These are phyloP conservation scores for Arctium minus DNA, from an alignment of 129 eudicot species.

Conservation along the genomic window DNA sequence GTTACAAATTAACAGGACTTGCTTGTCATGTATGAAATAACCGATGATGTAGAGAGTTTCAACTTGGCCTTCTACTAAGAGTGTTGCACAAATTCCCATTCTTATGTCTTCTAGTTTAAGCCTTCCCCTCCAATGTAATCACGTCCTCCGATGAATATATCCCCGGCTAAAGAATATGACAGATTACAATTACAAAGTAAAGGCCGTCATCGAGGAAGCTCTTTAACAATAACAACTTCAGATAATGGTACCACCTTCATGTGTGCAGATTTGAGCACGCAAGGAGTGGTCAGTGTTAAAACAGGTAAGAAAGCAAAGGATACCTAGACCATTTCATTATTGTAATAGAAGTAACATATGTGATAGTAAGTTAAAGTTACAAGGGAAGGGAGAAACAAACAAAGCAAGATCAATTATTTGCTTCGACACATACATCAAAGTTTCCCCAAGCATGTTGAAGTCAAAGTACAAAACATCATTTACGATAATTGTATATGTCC, in stretches of 20 bases:
- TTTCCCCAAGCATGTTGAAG: background rate
- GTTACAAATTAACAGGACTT: background rate
- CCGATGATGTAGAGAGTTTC: background rate
- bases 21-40: background rate
- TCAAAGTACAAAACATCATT: background rate
- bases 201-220: background rate
- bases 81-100: background rate
- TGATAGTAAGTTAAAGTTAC: background rate
- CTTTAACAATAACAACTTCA: background rate
- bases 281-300: too few species aligned
- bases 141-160: background rate
- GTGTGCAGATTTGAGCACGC: too few species aligned
- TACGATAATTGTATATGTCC: background rate
- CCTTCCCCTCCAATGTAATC: background rate
- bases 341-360: background rate
- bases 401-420: background rate
- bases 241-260: too few species aligned
- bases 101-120: background rate
- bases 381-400: background rate
- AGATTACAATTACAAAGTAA: background rate
- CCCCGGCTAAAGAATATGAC: too few species aligned
- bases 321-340: background rate
- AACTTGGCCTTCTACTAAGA: background rate
- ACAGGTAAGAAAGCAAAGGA: background rate
- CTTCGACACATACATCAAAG: background rate